Base-by-base conservation (phyloP, 2,329 filamentous ascomycete genomes). In the Alternaria consortialis region DNA sequence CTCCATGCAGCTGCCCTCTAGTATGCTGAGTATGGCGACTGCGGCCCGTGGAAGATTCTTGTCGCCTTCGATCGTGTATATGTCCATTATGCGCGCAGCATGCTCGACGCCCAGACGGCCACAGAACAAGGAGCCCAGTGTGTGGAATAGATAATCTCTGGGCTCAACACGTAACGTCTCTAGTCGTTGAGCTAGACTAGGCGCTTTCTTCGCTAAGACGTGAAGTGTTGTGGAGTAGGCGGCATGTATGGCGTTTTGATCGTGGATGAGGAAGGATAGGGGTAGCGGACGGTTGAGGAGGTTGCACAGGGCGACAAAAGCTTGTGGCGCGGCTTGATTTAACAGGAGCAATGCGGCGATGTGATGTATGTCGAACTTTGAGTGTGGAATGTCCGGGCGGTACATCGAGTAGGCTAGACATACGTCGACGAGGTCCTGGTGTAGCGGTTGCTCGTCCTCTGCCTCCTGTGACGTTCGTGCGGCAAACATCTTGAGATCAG, bases 31-130 rank as follows among this genome's bases (percentile, higher is more conserved):
- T 17, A 91, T 81, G 0, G 90, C 92, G 0, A 93, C 88, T 0
- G 87, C 90, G 1, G 90, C 90, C 0, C 91, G 83, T 7, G 94
- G 85, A 0, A 94, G 81, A 1, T 91, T 83, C 1, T 86, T 83
- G 65, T 96, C 92, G 27, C 91, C 91, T 73, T 96, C 92, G 66
- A 96, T 93, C 3, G 91, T 88, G 67, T 92, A 93, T 0, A 94
- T 87, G 65, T 96, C 92, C 91, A 91, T 94, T 12, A 95, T 79
- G 2, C 92, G 82, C 1, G 88, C 87, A 4, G 88, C 90, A 67
- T 91, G 86, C 70, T 94, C 91, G 15, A 93, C 83, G 7, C 85
- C 85, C 4, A 92, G 79, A 39, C 90, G 90, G 2, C 70, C 69
- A 53, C 75, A 78, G 74, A 92, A 91, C 6, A 93, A 80, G 15